These are phyloP conservation scores for Neospora caninum DNA, from an alignment of 169 alveolate species.

Conservation along the genomic window DNA sequence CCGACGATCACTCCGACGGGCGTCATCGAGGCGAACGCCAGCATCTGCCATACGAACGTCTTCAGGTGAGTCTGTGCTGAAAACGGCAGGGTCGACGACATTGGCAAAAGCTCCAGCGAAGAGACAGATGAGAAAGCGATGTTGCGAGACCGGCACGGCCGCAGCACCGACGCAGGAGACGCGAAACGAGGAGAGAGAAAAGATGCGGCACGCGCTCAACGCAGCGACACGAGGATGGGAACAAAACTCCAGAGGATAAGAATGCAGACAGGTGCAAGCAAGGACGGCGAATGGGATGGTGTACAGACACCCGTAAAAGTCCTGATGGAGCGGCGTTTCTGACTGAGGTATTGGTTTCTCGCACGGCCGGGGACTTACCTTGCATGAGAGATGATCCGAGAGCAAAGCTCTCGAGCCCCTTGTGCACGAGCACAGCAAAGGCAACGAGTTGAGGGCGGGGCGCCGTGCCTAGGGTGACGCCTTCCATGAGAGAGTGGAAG, in stretches of 20 bases:
- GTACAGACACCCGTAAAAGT: too few relatives aligned
- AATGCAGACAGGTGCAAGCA: too few relatives aligned
- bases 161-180: too few relatives aligned
- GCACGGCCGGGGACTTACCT: background rate
- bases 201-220: too few relatives aligned
- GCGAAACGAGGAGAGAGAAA: too few relatives aligned
- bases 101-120: too few relatives aligned
- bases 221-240: too few relatives aligned
- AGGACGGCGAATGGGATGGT: too few relatives aligned
- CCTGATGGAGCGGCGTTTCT: too few relatives aligned
- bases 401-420: slow-evolving; percentile 55
- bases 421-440: slow-evolving; percentile 47
- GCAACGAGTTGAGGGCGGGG: slow-evolving; percentile 41
- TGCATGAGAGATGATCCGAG: slow-evolving; percentile 56
- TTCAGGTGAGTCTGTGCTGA: slow-evolving; percentile 11
- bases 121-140: background rate
- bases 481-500: slow-evolving; percentile 59
- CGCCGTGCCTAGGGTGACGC: slow-evolving; percentile 51
- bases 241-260: too few relatives aligned
- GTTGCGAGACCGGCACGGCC: too few relatives aligned
- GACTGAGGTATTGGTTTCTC: too few relatives aligned
- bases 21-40: slow-evolving; percentile 44
- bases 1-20: slow-evolving; percentile 52
- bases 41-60: slow-evolving; percentile 51
- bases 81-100: background rate